Conservation (phyloP, 2,329 filamentous ascomycete genomes). For the Penicillium polonicum region DNA sequence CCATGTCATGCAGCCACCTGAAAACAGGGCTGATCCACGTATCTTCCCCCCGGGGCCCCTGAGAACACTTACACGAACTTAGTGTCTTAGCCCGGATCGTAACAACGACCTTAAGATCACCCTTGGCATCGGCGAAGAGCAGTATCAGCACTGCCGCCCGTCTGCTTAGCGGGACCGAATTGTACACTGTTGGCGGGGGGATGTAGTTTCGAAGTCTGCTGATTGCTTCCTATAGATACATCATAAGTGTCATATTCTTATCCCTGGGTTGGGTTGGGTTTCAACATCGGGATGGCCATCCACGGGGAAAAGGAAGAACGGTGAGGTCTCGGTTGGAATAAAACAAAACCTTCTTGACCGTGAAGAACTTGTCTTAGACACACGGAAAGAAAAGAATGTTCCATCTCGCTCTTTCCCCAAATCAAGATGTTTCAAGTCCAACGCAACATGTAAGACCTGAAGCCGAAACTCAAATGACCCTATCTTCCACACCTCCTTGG, state of each 20-base stretch:
- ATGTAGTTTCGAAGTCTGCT: constrained; percentile 56
- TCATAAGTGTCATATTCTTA: background rate
- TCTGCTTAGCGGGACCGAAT: constrained; percentile 57
- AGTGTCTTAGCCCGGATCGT: constrained; percentile 61
- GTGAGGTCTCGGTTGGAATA: background rate
- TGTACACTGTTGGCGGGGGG: constrained; percentile 58
- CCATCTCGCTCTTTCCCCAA: background rate
- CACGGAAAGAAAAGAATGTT: constrained; percentile 5
- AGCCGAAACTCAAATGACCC: constrained; percentile 7
- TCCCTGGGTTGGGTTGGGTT: constrained; percentile 13
- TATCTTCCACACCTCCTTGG: background rate
- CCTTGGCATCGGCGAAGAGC: constrained; percentile 78
- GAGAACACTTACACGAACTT: constrained; percentile 51
- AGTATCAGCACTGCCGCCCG: constrained; percentile 85
- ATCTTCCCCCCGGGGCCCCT: too few relatives aligned
- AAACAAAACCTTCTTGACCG: background rate
- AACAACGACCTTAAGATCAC: constrained; percentile 69
- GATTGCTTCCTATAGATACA: constrained; percentile 49
- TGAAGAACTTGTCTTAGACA: background rate
- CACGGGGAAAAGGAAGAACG: constrained; percentile 8
- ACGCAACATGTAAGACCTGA: background rate
- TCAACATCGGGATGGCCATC: constrained; percentile 25
- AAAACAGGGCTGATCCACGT: constrained; percentile 6
- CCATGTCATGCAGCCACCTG: constrained; percentile 20
- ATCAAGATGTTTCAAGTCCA: background rate